Evolutionary conservation across 2,329 filamentous ascomycete genomes (phyloP).

Genomic region (Fusarium austroafricanum): DNA sequence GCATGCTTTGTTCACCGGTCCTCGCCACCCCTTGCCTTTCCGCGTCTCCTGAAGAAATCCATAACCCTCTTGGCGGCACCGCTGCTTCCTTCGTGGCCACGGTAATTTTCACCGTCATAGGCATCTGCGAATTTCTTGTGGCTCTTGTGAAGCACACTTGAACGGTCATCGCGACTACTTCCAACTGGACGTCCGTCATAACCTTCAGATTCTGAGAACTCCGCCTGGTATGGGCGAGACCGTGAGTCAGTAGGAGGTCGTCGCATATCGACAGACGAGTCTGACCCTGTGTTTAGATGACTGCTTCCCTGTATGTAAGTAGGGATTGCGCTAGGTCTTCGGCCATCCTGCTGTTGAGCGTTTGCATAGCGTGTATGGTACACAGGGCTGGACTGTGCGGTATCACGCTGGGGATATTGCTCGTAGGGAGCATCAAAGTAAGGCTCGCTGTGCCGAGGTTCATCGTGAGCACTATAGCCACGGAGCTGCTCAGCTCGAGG

Average conservation of each 20-base stretch:
- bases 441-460: conserved; percentile 52
- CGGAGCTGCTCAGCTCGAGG: conserved; percentile 46
- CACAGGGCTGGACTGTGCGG: conserved; percentile 50
- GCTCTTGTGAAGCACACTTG: conserved; percentile 80
- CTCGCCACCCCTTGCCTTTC: conserved; percentile 76
- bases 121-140: conserved; percentile 90
- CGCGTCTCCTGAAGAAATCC: conserved; percentile 95
- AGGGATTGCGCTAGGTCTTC: conserved; percentile 58
- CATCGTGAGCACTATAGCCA: conserved; percentile 52
- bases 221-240: conserved; percentile 58
- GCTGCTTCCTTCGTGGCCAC: conserved; percentile 82
- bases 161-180: conserved; percentile 56
- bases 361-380: conserved; percentile 58
- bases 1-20: conserved; percentile 56
- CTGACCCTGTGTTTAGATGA: conserved; percentile 63
- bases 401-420: conserved; percentile 51
- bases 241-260: conserved; percentile 54
- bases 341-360: conserved; percentile 54
- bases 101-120: conserved; percentile 78
- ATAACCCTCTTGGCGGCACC: conserved; percentile 93
- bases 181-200: conserved; percentile 55
- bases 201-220: conserved; percentile 57
- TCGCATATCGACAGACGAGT: conserved; percentile 64
- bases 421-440: conserved; percentile 56
- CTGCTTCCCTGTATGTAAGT: conserved; percentile 59